Conservation (phyloP, 2,329 filamentous ascomycete genomes). For the Beauveria asiatica region DNA sequence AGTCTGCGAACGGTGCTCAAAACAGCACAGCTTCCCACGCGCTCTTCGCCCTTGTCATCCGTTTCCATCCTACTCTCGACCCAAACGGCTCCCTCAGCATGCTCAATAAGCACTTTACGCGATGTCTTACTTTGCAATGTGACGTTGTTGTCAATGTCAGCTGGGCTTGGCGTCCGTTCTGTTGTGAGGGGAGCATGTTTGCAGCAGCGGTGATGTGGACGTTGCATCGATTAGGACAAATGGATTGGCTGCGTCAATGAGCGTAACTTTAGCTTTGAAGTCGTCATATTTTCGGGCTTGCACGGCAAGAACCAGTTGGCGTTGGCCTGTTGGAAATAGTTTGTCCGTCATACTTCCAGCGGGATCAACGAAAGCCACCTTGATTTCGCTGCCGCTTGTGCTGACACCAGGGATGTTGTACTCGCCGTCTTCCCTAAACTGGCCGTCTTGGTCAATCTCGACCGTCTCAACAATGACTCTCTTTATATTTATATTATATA, state of each 20-base stretch:
- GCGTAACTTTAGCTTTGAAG: conserved; percentile 24
- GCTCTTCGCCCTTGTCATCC: conserved; percentile 13
- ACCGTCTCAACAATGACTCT: conserved; percentile 49
- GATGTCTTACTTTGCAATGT: background rate
- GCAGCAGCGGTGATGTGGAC: conserved; percentile 20
- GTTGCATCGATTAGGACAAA: conserved; percentile 41
- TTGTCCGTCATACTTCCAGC: conserved; percentile 52
- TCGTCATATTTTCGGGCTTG: background rate
- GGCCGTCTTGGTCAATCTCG: conserved; percentile 35
- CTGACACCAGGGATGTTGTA: conserved; percentile 52
- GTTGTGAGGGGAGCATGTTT: conserved; percentile 12
- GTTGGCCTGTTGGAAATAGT: conserved; percentile 48
- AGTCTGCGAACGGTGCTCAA: conserved; percentile 24
- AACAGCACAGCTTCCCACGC: conserved; percentile 20
- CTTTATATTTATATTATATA: conserved; percentile 56
- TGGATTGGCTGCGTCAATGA: conserved; percentile 30
- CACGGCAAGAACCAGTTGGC: conserved; percentile 24
- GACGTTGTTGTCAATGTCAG: background rate
- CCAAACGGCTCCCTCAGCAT: background rate
- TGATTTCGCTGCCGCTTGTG: conserved; percentile 43
- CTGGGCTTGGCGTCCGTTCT: conserved; percentile 13
- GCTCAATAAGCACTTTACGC: background rate
- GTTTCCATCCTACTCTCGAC: conserved; percentile 13
- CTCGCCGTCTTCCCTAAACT: conserved; percentile 37
- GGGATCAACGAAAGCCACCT: conserved; percentile 49